A percentile compares a stretch with the other conserved stretches of the same genome.
These are phyloP conservation scores for Serendipita sp. DNA, from an alignment of 768 basidiomycete species.

Conservation along the genomic window DNA sequence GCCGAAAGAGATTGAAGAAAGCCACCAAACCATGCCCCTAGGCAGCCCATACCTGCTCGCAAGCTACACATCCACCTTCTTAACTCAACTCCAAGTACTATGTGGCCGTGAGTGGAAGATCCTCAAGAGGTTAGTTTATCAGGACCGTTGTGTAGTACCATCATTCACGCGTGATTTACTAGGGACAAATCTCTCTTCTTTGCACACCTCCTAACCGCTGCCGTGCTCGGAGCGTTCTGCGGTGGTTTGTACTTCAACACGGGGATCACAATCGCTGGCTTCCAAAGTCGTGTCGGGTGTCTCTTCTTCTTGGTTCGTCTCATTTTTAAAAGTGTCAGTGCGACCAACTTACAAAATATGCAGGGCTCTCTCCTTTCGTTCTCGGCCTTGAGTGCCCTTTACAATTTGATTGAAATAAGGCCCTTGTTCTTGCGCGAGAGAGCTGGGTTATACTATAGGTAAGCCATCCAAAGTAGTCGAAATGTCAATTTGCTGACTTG, in stretches of 20 bases:
- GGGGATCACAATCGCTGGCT: slow-evolving; percentile 68
- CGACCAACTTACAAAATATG: slow-evolving; percentile 8
- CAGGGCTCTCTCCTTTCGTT: slow-evolving; percentile 85
- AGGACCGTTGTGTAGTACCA: not conserved
- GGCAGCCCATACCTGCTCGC: not conserved
- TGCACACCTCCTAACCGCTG: slow-evolving; percentile 56
- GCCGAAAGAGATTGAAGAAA: not conserved
- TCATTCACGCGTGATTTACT: not conserved
- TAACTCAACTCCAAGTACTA: slow-evolving; percentile 77
- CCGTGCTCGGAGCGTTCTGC: slow-evolving; percentile 71
- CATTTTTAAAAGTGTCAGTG: not conserved
- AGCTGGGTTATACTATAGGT: slow-evolving; percentile 76
- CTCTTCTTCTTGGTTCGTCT: slow-evolving; percentile 71
- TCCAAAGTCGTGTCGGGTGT: slow-evolving; percentile 86
- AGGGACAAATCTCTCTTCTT: slow-evolving; percentile 74
- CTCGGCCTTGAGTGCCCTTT: slow-evolving; percentile 75
- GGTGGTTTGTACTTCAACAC: slow-evolving; percentile 81
- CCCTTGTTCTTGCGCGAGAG: slow-evolving; percentile 83
- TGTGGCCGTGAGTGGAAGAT: slow-evolving; percentile 77
- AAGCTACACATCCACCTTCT: slow-evolving; percentile 55
- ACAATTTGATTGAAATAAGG: slow-evolving; percentile 71
- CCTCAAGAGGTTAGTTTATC: slow-evolving; percentile 37
- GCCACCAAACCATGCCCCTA: not conserved
- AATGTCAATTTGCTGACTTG: slow-evolving; percentile 1
- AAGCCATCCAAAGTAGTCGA: slow-evolving; percentile 8